phyloP scores from a whole-genome alignment of 2,329 filamentous ascomycete genomes.

The Fusarium coicis region DNA sequence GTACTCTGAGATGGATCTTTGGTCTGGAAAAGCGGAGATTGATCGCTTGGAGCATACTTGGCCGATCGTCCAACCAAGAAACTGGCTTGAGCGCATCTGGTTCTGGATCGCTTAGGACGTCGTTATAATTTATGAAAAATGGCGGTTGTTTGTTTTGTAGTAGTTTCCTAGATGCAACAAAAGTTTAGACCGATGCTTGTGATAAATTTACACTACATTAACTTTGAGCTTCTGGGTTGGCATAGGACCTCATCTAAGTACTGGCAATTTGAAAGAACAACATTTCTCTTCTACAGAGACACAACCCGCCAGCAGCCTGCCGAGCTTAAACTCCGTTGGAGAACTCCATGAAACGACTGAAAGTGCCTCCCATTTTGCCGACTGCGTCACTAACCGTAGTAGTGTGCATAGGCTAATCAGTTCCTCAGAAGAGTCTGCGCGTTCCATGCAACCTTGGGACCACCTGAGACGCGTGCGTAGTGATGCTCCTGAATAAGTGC shows the following conservation, averaged over 20 bases:
- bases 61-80: constrained; percentile 59
- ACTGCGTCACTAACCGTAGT: fast-evolving
- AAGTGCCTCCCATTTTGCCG: too few species aligned
- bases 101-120: constrained; percentile 8
- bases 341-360: not conserved
- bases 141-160: fast-evolving
- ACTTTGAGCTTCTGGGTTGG: not conserved
- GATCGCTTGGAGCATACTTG: constrained; percentile 65
- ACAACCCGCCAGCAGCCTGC: not conserved
- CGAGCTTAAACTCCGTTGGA: not conserved
- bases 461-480: not conserved
- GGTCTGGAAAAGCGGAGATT: constrained; percentile 29
- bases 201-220: not conserved
- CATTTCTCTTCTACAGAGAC: fast-evolving
- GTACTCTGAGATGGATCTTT: constrained; percentile 29
- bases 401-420: fast-evolving
- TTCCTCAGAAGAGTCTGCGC: not conserved
- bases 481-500: not conserved
- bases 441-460: not conserved
- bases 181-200: not conserved
- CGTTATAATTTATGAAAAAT: fast-evolving
- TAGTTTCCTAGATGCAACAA: fast-evolving
- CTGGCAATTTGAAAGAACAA: too few species aligned
- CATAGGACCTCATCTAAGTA: fast-evolving
- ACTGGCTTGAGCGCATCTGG: constrained; percentile 43